Evolutionary conservation across 148 eudicot genomes (phyloP), one percentile per base, ranked within the genome.

Genomic region (Oxyria digyna): DNA sequence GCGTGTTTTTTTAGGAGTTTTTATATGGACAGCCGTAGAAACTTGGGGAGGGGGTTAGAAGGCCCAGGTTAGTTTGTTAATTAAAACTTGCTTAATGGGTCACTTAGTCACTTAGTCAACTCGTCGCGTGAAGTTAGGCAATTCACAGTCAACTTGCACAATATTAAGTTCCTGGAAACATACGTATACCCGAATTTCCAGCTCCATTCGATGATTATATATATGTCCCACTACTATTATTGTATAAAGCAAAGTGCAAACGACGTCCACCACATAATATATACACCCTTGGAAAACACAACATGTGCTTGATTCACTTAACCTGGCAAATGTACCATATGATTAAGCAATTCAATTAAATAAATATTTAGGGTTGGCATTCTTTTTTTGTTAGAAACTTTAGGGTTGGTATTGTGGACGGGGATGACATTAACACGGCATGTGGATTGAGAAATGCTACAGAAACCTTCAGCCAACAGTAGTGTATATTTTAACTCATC

Each of bases 241-340:
- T 1, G 11, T 11, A 31, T 54, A 21, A 15, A 9, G 31, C 31
- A 24, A 11, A 54, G 31, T 24, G 31, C 31, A 24, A 11, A 54
- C 31, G 62, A 54, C 62, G 6, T 31, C 13, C 62, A 11, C 24
- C 15, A 23, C 59, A 24, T 52, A 52, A 52, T 9, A 8, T 9
- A 54, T 18, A 46, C 38, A 35, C 38, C 38, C n/a, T 54, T 54
- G 62, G 31, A 54, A 54, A 24, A 54, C 62, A 54, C 32, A 54
- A 24, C 62, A 54, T 54, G 62, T 54, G 62, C 62, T 54, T 24
- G 14, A 54, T 54, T 54, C 62, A 54, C 62, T 54, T 54, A 54
- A 54, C 23, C 62, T 54, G 15, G 62, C 62, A 52, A 20, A n/a
- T n/a, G 59, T 23, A 52, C 23, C 54, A 20, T 49, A 49, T 18